Evolutionary conservation across 208 protist genomes (phyloP), one percentile per base, ranked within the genome.

Genomic region (Porcisia hertigi): DNA sequence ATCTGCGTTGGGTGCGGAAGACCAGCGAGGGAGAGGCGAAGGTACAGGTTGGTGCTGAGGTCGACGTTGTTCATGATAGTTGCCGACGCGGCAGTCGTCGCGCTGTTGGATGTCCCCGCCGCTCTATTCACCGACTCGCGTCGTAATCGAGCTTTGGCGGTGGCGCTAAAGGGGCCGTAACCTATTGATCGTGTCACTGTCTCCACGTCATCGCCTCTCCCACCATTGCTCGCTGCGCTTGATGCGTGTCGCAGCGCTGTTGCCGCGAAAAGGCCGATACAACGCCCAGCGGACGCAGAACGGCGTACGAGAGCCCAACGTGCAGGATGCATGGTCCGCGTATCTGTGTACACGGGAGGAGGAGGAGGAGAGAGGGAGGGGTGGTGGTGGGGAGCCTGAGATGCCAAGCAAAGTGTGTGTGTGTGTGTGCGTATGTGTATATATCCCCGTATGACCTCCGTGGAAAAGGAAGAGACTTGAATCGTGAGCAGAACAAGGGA

Each of bases 1-100:
- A 94, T 70, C 75, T 93, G 77, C 0, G 87, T 88, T 0, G 92
- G 94, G 73, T 95, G 90, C 1, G 80, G 72, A 36, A 97, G 77
- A 23, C 73, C 49, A 18, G 84, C 85, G 41, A 95, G 85, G 14
- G 90, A 92, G 41, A 88, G 78, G 9, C 90, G 87, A 14, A 94
- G 86, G 43, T 75, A 67, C 23, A 88, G 62, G 72, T 94, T 94
- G 1, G 86, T 86, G 18, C 66, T 70, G 12, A 92, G 79, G 2
- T 71, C 66, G 16, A 92, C 82, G 70, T 89, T 81, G 34, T 80
- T 60, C 81, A 91, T 86, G 67, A 90, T 70, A 8, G 86, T 82
- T 34, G 81, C 30, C 16, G 77, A 47, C 4, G 43, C 70, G 47
- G 7, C 76, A 1, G 60, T 41, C 12, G 63, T 49, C 49, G 62